phyloP scores from a whole-genome alignment of 2,329 filamentous ascomycete species.

The Chaetomium sp. region DNA sequence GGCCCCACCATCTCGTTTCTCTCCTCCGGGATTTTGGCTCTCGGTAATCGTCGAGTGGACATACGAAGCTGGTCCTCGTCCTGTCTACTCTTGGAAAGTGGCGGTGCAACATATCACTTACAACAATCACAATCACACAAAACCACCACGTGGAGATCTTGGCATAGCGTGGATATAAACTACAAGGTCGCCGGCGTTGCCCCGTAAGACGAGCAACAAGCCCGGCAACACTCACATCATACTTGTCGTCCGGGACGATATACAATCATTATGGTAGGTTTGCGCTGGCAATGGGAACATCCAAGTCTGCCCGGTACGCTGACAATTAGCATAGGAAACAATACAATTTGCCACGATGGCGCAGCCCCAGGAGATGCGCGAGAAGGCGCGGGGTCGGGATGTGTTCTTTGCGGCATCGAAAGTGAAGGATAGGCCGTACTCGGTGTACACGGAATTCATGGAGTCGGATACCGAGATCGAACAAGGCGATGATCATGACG shows the following conservation, averaged over 20 bases:
- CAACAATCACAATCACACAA: neutral
- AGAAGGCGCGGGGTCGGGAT: conserved; percentile 46
- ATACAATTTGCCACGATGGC: conserved; percentile 29
- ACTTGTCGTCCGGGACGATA: neutral
- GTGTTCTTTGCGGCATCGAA: conserved; percentile 55
- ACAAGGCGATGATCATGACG: conserved; percentile 62
- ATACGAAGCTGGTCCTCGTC: conserved; percentile 29
- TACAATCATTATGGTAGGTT: conserved; percentile 14
- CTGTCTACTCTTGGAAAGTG: conserved; percentile 22
- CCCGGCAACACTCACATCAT: conserved; percentile 25
- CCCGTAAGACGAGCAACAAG: too few species aligned
- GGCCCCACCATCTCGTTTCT: conserved; percentile 31
- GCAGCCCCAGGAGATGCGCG: conserved; percentile 44
- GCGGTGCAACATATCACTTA: conserved; percentile 7
- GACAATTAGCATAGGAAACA: conserved; percentile 20
- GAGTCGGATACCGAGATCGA: conserved; percentile 68
- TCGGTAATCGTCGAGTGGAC: conserved; percentile 29
- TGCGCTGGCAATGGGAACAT: neutral
- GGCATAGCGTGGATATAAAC: conserved; percentile 11
- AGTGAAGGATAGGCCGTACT: conserved; percentile 53
- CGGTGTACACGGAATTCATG: conserved; percentile 69
- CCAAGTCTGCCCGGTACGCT: neutral
- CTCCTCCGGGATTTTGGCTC: conserved; percentile 37
- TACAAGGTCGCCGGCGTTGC: conserved; percentile 32
- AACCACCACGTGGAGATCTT: conserved; percentile 1